Evolutionary conservation across 2,329 filamentous ascomycete genomes (phyloP).

Genomic region (Exophiala mesophila): DNA sequence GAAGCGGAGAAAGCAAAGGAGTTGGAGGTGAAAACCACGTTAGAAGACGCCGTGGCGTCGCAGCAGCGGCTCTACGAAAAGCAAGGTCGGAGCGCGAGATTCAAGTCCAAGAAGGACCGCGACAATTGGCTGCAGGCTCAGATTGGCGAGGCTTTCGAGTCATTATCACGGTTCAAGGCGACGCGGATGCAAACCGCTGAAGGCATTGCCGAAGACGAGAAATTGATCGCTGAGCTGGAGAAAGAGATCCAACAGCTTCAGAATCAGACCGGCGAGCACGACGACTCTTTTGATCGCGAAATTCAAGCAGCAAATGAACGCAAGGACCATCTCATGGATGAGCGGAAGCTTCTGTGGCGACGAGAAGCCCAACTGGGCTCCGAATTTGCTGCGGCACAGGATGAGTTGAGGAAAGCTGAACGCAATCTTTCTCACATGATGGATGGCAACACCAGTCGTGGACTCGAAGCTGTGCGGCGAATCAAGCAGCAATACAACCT

Average conservation of each 20-base stretch:
- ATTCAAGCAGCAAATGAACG: constrained; percentile 72
- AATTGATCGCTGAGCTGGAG: constrained; percentile 67
- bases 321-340: constrained; percentile 73
- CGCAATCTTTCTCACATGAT: constrained; percentile 75
- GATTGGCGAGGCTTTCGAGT: constrained; percentile 72
- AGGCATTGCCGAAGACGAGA: constrained; percentile 68
- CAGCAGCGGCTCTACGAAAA: constrained; percentile 82
- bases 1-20: constrained; percentile 70
- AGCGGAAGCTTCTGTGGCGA: constrained; percentile 79
- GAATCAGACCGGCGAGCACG: constrained; percentile 66
- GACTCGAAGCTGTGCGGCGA: constrained; percentile 78
- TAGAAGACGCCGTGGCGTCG: constrained; percentile 70
- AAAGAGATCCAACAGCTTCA: constrained; percentile 66
- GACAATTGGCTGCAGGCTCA: constrained; percentile 77
- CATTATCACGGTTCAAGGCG: constrained; percentile 73
- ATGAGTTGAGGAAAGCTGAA: constrained; percentile 74
- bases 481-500: constrained; percentile 76
- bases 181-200: constrained; percentile 80
- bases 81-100: constrained; percentile 81
- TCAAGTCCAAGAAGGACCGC: constrained; percentile 80
- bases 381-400: constrained; percentile 67
- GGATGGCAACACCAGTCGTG: constrained; percentile 81
- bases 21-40: constrained; percentile 60
- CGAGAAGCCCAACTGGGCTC: constrained; percentile 84
- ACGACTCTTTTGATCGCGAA: constrained; percentile 66